These are phyloP conservation scores for Claviceps africana DNA, from an alignment of 2,329 filamentous ascomycete genomes.

Conservation along the genomic window DNA sequence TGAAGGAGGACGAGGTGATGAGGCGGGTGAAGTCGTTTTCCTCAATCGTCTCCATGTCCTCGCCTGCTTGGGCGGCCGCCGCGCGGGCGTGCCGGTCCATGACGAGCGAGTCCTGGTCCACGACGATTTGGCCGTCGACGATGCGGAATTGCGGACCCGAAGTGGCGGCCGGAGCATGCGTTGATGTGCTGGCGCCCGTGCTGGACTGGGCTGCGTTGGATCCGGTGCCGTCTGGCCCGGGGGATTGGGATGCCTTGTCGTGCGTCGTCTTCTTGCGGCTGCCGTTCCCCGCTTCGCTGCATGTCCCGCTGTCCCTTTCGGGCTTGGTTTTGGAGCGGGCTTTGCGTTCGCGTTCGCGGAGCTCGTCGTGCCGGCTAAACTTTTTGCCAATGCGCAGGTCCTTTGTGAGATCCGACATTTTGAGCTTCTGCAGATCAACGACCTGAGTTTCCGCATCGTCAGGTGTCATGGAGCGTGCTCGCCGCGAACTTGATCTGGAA, in stretches of 20 bases:
- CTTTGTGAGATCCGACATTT: constrained; percentile 58
- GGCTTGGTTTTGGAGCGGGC: constrained; percentile 19
- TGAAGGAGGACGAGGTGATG: constrained; percentile 55
- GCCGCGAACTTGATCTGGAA: constrained; percentile 15
- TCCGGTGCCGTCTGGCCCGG: constrained; percentile 4
- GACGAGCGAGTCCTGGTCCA: constrained; percentile 52
- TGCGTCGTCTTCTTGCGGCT: constrained; percentile 5
- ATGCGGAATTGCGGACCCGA: constrained; percentile 45
- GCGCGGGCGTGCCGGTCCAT: constrained; percentile 56
- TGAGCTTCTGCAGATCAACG: constrained; percentile 53
- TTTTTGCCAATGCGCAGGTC: constrained; percentile 60
- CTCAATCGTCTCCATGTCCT: constrained; percentile 50
- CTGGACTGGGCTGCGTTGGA: constrained; percentile 4
- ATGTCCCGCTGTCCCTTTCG: constrained; percentile 14
- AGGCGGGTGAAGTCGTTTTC: constrained; percentile 66
- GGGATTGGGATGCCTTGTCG: constrained; percentile 7
- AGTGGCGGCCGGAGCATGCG: constrained; percentile 10
- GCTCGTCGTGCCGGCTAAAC: constrained; percentile 59
- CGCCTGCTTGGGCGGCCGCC: constrained; percentile 31
- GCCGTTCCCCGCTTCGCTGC: constrained; percentile 8
- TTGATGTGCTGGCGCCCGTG: constrained; percentile 3
- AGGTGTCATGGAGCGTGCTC: constrained; percentile 39
- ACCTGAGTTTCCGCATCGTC: constrained; percentile 47
- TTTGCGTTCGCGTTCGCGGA: constrained; percentile 50
- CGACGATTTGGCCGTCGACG: constrained; percentile 58